Base-by-base conservation (phyloP, 1,284 basidiomycete species). In the Rhodofomes roseus region DNA sequence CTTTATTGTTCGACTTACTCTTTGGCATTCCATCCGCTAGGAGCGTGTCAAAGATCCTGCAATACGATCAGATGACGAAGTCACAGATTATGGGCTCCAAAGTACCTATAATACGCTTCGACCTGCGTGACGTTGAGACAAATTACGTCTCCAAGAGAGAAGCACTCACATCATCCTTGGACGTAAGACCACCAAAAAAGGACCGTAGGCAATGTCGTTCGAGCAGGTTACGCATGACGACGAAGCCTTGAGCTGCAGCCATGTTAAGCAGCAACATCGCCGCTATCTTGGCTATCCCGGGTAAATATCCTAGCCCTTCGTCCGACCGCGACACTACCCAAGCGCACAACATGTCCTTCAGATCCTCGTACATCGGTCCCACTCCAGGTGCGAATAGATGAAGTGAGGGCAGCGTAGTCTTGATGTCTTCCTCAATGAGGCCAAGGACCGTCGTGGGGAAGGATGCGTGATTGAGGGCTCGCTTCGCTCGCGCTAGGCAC, bases 11-110 rank as follows among this genome's bases (percentile, higher is more conserved):
- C 31, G 31, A 34, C 83, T 68, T 66, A 96, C 93, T 86, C 78
- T 95, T 96, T 0, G 96, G 96, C 89, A 98, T 96, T 46, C 89
- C 86, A 71, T 97, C 95, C 25, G 94, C 93, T 27, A 96, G 79
- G 12, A 96, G 75, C 0, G 94, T 96, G 68, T 96, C 95, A 67
- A 96, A 96, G 68, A 96, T 95, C 65, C 95, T 94, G 46, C 56
- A 48, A 25, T 55, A 52, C 53, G 57, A 22, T 53, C 36, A 29
- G 16, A 40, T 36, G 14, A 20, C 48, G 3, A n/a, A 25, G 68
- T 68, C 66, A 58, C 70, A 68, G 58, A 12, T 8, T 5, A 46
- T 9, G 54, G 39, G 36, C 20, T 20, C 11, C 18, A 11, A 20
- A 20, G 65, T 65, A 82, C 81, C 81, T 75, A 68, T 87, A 88